Percentiles rank a stretch among this genome's conserved stretches.
These are phyloP conservation scores for Prosopis cineraria DNA, from an alignment of 306 rosid species.

Conservation along the genomic window DNA sequence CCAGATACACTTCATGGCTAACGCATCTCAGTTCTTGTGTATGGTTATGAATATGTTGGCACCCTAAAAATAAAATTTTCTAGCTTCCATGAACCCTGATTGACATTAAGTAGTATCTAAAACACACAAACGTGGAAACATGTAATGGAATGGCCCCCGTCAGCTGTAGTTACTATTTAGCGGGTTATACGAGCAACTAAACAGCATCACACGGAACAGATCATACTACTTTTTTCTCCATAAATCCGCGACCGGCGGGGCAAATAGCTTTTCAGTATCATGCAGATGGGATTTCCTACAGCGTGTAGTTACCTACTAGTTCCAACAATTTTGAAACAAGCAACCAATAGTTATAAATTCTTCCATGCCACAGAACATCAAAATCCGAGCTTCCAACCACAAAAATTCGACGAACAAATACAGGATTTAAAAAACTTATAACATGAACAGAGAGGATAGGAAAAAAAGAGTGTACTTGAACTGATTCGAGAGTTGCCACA, in stretches of 20 bases:
- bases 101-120: background rate
- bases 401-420: background rate
- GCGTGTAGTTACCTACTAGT: background rate
- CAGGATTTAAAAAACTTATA: background rate
- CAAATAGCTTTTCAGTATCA: background rate
- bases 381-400: background rate
- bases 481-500: slow-evolving; percentile 70
- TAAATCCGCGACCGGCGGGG: background rate
- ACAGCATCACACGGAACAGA: background rate
- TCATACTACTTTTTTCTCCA: background rate
- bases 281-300: background rate
- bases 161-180: background rate
- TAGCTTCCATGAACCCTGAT: background rate
- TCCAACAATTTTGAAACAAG: background rate
- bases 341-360: background rate
- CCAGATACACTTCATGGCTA: background rate
- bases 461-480: slow-evolving; percentile 53
- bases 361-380: background rate
- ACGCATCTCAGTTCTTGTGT: background rate
- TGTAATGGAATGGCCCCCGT: background rate
- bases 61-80: background rate
- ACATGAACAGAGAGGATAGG: background rate
- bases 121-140: background rate
- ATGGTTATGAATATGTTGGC: background rate
- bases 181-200: background rate